These are phyloP conservation scores for Solanum clarkiae DNA, from an alignment of 257 asterid genomes.

Conservation along the genomic window DNA sequence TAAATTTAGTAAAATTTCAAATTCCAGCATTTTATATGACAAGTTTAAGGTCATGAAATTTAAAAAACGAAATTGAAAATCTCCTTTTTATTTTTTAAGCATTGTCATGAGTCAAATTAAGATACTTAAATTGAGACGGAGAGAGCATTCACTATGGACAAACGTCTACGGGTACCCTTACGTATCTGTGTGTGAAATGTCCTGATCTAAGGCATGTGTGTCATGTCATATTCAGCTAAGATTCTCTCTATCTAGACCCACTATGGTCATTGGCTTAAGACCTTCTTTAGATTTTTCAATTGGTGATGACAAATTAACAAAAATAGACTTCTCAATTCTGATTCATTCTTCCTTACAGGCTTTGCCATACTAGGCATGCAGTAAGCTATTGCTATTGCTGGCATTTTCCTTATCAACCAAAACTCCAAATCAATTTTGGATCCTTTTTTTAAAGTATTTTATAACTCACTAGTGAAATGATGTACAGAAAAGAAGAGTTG, in stretches of 20 bases:
- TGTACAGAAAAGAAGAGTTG: neutral
- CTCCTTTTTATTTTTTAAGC: too few relatives aligned
- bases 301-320: neutral
- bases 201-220: constrained; percentile 28
- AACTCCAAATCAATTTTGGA: neutral
- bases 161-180: neutral
- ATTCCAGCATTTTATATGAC: neutral
- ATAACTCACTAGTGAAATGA: neutral
- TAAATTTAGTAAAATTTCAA: neutral
- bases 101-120: too few relatives aligned
- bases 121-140: too few relatives aligned
- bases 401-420: neutral
- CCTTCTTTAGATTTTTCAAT: constrained; percentile 1
- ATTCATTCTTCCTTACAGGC: neutral
- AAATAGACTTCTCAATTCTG: neutral
- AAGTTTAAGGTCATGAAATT: neutral
- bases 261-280: neutral
- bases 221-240: constrained; percentile 26
- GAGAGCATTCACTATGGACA: neutral
- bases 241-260: constrained; percentile 19
- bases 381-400: neutral
- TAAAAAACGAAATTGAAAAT: neutral
- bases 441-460: neutral
- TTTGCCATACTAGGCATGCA: neutral
- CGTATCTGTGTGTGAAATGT: constrained; percentile 10